Base-by-base conservation (phyloP, 306 rosid genomes). In the Parietaria judaica region DNA sequence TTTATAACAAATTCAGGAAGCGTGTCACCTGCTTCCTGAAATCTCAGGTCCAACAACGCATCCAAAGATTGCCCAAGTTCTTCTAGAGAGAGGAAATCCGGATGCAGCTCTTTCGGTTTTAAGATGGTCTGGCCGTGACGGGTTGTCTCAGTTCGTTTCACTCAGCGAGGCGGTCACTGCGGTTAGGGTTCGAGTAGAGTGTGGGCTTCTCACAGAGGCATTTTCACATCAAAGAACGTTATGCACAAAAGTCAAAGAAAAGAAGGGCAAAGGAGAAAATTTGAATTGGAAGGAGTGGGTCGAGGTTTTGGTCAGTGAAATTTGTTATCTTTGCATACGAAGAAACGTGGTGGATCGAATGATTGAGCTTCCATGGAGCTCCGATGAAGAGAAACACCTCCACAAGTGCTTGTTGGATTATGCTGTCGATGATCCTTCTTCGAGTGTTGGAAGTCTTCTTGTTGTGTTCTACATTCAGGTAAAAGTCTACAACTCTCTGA, bases 401-500 rank as follows among this genome's bases (percentile, higher is more conserved):
- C 95, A 84, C 62, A 94, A 81, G 73, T 79, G 94, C 78, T 81
- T 89, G 46, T 68, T 94, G 63, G 99, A 89, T 69, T 89, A 71
- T 74, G 80, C 99, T 60, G 63, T 41, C 59, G 89, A 69, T 66
- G 80, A 88, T 63, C 88, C 94, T 51, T 69, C 71, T 65, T 81
- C 88, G 74, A 74, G 77, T 49, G 68, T 85, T 37, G 99, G 99
- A 76, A 86, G 84, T 71, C 94, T 94, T 60, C 97, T 94, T 63
- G 89, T 84, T 46, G 91, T 94, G 47, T 94, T 75, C 76, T 94
- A 88, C 80, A 80, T 94, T 73, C 99, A 94, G 96, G 99, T 94
- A 81, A 23, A 23, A 23, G 44, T 61, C 49, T 0, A 16, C 3
- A 35, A 36, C 56, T 48, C 14, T 54, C 34, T 41, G 45, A 23